A percentile compares a stretch with the other conserved stretches of the same genome.
These are phyloP conservation scores for Cryoendolithus antarcticus DNA, from an alignment of 2,329 filamentous ascomycete species.

Conservation along the genomic window DNA sequence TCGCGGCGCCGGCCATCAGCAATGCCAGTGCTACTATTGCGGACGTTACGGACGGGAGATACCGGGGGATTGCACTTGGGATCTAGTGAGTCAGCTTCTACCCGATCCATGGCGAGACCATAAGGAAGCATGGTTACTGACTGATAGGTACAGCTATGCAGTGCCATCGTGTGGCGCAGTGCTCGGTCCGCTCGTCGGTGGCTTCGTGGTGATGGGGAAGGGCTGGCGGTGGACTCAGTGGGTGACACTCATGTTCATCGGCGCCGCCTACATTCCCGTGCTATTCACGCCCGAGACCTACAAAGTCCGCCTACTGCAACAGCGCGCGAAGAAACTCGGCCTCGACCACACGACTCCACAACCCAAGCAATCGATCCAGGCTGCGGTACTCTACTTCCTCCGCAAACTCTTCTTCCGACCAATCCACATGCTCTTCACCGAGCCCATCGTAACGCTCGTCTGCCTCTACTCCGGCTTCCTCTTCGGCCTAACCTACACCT, in stretches of 20 bases:
- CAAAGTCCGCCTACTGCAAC: conserved; percentile 22
- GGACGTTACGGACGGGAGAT: conserved; percentile 18
- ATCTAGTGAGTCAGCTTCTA: conserved; percentile 13
- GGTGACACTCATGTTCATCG: conserved; percentile 20
- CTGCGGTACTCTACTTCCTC: conserved; percentile 10
- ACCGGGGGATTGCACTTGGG: conserved; percentile 17
- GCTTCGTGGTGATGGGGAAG: conserved; percentile 16
- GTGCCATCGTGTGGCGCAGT: conserved; percentile 16
- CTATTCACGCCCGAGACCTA: conserved; percentile 20
- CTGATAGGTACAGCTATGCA: neutral
- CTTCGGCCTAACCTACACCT: conserved; percentile 29
- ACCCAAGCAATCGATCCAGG: neutral
- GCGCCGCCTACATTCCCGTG: conserved; percentile 18
- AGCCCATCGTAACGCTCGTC: conserved; percentile 30
- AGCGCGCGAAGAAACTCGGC: conserved; percentile 15
- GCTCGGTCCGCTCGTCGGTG: conserved; percentile 27
- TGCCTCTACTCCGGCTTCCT: conserved; percentile 31
- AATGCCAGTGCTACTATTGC: conserved; percentile 20
- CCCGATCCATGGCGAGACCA: conserved; percentile 2
- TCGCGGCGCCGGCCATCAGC: conserved; percentile 21
- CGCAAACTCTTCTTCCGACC: conserved; percentile 17
- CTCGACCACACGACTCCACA: conserved; percentile 8
- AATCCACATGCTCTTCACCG: conserved; percentile 27
- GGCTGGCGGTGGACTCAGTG: conserved; percentile 26
- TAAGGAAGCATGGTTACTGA: too few relatives aligned